phyloP scores from a whole-genome alignment of 129 eudicot species.

The Helichrysum umbraculigerum region DNA sequence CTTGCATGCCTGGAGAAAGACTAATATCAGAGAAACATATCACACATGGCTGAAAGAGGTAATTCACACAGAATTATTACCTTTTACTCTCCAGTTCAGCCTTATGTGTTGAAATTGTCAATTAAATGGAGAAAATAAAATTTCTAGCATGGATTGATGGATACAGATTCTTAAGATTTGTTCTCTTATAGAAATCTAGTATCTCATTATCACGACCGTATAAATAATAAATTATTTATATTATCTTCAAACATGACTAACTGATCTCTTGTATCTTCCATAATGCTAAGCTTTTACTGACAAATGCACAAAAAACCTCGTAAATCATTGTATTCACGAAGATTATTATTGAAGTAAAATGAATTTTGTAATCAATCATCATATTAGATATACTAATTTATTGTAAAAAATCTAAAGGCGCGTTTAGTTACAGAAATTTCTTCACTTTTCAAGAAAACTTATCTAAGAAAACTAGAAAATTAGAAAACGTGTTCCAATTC shows the following conservation, averaged over 20 bases:
- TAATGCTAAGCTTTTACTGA: neutral
- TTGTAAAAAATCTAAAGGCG: neutral
- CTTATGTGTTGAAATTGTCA: neutral
- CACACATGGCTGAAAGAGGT: constrained; percentile 99
- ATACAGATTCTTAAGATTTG: neutral
- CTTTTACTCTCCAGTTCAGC: neutral
- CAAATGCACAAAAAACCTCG: neutral
- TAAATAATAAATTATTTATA: neutral
- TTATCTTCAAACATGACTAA: neutral
- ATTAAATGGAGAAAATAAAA: neutral
- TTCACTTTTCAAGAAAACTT: too few species aligned
- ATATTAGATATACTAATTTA: neutral
- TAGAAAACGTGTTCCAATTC: too few species aligned
- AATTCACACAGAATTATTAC: neutral
- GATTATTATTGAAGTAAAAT: neutral
- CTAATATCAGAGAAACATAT: constrained; percentile 73
- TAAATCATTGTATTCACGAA: neutral
- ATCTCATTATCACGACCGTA: neutral
- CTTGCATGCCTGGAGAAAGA: constrained; percentile 83
- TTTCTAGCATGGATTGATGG: neutral
- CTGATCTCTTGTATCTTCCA: neutral
- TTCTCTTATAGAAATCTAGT: neutral
- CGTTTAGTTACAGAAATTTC: too few species aligned
- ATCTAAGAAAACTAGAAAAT: too few species aligned
- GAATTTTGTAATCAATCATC: neutral